These are phyloP conservation scores for Lachnellula cervina DNA, from an alignment of 2,329 filamentous ascomycete genomes.

Conservation along the genomic window DNA sequence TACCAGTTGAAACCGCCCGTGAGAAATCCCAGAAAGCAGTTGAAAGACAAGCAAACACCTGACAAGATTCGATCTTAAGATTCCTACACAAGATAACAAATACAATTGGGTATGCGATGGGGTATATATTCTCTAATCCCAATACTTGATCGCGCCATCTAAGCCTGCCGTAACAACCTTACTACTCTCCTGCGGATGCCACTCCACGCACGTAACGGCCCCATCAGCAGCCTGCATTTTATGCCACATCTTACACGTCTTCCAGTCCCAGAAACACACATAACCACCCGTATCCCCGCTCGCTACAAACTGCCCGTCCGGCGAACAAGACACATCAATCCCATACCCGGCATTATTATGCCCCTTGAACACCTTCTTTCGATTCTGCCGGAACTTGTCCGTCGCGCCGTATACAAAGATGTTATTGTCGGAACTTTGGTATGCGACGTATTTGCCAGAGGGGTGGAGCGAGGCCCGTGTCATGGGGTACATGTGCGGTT, in stretches of 20 bases:
- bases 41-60: background rate
- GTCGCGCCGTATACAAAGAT: constrained; percentile 92
- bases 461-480: constrained; percentile 81
- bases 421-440: constrained; percentile 92
- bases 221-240: constrained; percentile 84
- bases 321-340: constrained; percentile 81
- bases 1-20: too few species aligned
- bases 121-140: constrained; percentile 59
- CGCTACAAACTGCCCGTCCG: constrained; percentile 86
- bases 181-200: constrained; percentile 96
- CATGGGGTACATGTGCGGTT: constrained; percentile 97
- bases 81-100: background rate
- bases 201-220: constrained; percentile 80
- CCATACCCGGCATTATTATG: constrained; percentile 95
- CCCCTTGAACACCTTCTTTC: constrained; percentile 93
- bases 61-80: background rate
- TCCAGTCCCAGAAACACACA: constrained; percentile 98
- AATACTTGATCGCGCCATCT: constrained; percentile 85
- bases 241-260: constrained; percentile 98
- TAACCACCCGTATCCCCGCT: constrained; percentile 84
- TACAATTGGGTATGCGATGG: too few species aligned
- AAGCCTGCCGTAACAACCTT: constrained; percentile 89
- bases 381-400: constrained; percentile 94
- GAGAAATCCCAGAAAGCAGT: background rate
- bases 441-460: constrained; percentile 87